Evolutionary conservation across 441 rosid species (phyloP), one percentile per base, ranked within the genome.

Genomic region (Adansonia madagascariensis): DNA sequence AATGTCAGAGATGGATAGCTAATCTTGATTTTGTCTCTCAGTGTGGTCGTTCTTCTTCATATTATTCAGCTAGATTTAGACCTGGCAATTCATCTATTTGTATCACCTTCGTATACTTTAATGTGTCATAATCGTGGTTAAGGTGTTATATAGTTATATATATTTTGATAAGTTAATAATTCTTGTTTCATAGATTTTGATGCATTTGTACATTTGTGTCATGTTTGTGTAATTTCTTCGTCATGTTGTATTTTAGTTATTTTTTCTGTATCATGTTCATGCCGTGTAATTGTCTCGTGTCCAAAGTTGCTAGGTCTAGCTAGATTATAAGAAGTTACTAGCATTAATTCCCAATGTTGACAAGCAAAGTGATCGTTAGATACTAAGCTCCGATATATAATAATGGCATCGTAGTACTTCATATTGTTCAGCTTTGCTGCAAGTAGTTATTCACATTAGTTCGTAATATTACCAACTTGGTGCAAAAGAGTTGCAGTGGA

Each of bases 21-120:
- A 60, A 46, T 74, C 44, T 61, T 71, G 46, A 71, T 46, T 31
- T 15, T 61, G 60, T 67, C 43, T 44, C n/a, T 56, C 15, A n/a
- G 44, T 50, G 41, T 2, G 76, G 35, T 59, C 63, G n/a, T 8
- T 59, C 35, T 59, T 59, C 15, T 22, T 59, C 63, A 59, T 59
- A 59, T 59, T 59, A 22, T 27, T 59, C 55, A 50, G 55, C 55
- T 15, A 50, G 55, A 14, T 50, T 59, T 60, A 22, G 64, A 60
- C 39, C n/a, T 60, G 31, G 39, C 64, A 60, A 5, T 60, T 18
- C 39, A 0, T 60, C 14, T 60, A 9, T 60, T 60, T 3, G 27
- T 22, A 22, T 22, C 64, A 10, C 24, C n/a, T 60, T 59, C 10
- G 12, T 62, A 43, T 31, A 31, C 35, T 62, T 62, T 62, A 43